Base-by-base conservation (phyloP, 2,329 filamentous ascomycete species). In the Albifimbria verrucaria region DNA sequence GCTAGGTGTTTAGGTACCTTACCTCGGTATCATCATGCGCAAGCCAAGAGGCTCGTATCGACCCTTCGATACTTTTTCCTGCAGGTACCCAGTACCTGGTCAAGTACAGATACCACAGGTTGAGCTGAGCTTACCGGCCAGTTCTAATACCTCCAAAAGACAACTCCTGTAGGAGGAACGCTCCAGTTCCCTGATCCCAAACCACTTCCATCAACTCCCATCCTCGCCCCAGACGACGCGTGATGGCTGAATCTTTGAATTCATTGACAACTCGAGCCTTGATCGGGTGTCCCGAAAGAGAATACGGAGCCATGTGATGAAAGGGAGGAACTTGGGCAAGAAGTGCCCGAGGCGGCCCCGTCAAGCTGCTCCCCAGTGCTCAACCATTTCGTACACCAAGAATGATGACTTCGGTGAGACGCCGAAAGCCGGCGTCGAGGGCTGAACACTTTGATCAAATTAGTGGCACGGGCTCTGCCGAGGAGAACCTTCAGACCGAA, bases 231-330 rank as follows among this genome's bases (percentile, higher is more conserved):
- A n/a, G n/a, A n/a, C n/a, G n/a, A n/a, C n/a, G 26, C 22, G 22
- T 6, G 32, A 52, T 54, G 50, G 22, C 55, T 3, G 43, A 21
- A 24, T 49, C 55, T 12, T 47, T 57, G 18, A 23, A 4, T 53
- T 57, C 21, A 43, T 54, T 20, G 51, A 55, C 43, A 49, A 53
- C 43, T 48, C 54, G n/a, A 25, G 25, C 45, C 44, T 55, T 36
- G 54, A 55, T 28, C 32, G 24, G 18, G 46, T 49, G n/a, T 52
- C 56, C 2, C 32, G 54, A 25, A 41, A 41, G 18, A 25, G 28
- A 25, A 53, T 58, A 18, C 54, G 54, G 44, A 58, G 56, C 50
- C 54, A 58, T 56, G 56, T 53, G 2, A 55, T 58, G 56, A 54
- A 56, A 48, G 56, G 52, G 15, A 56, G 49, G 54, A 55, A 55